Conservation (phyloP, 2,329 filamentous ascomycete genomes). For the Rhytidhysteron rufulum region DNA sequence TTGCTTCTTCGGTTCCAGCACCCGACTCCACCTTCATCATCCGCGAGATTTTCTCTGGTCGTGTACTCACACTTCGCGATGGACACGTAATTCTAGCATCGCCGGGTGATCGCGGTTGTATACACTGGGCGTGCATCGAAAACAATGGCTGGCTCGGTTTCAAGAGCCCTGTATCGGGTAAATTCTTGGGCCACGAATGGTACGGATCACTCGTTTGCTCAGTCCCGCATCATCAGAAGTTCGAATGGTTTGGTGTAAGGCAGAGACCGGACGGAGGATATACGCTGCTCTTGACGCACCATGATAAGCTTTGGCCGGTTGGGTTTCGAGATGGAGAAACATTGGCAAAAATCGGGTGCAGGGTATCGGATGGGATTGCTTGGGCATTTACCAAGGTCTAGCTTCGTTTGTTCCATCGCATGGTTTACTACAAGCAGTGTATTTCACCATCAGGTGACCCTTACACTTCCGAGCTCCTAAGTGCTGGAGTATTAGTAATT, state of each 20-base stretch:
- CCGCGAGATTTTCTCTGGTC: constrained; percentile 18
- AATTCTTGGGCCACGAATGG: constrained; percentile 31
- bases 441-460: no score
- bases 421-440: no score
- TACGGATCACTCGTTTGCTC: constrained; percentile 5
- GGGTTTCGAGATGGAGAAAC: constrained; percentile 6
- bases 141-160: constrained; percentile 39
- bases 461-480: no score
- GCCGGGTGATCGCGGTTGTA: constrained; percentile 13
- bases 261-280: constrained; percentile 30
- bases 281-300: constrained; percentile 26
- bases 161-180: constrained; percentile 27
- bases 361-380: constrained; percentile 5
- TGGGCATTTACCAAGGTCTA: constrained; percentile 14
- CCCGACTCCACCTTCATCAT: constrained; percentile 31
- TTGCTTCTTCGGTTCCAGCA: constrained; percentile 13
- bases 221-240: constrained; percentile 17
- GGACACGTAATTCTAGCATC: constrained; percentile 27
- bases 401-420: no score
- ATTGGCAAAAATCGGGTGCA: constrained; percentile 7
- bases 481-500: no score
- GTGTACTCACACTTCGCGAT: constrained; percentile 27
- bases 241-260: constrained; percentile 30
- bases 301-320: constrained; percentile 27
- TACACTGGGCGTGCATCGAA: constrained; percentile 39